Base-by-base conservation (phyloP, 352 stramenopile species). In the Phytophthora cactorum region DNA sequence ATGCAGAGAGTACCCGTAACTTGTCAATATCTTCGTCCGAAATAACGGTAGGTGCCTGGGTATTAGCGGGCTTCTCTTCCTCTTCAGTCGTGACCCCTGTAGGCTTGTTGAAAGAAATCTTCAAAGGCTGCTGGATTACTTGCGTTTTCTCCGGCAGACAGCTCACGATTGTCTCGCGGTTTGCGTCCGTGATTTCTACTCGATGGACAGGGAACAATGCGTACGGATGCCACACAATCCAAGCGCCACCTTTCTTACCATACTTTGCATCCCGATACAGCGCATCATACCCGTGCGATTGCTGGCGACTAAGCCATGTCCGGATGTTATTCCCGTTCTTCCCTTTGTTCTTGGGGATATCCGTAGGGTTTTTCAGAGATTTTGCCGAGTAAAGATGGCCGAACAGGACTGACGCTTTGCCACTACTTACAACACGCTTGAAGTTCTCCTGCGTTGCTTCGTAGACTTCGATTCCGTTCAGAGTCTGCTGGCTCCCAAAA, bases 191-290 rank as follows among this genome's bases (percentile, higher is more conserved):
- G 12, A 88, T 28, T 9, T 77, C 65, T 3, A 79, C 66, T 34
- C 63, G 60, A 61, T 85, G 62, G 2, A 74, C 72, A 17, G 82
- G 80, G 53, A 88, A 84, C 32, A 89, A 63, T 3, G 62, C 63
- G 43, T 72, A 75, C 0, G 84, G 84, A 8, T 78, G 56, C 84
- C 82, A 92, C 3, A 91, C 57, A 43, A 71, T 73, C 54, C 81
- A 76, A 31, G 15, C 52, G 0, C 66, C 72, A 14, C 49, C 70
- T 22, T 56, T 72, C 52, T 66, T 74, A 10, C 45, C 51, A 2
- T 49, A 41, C 14, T 60, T 75, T 4, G 58, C 50, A 32, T 71
- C 38, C 25, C 66, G 69, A 68, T 78, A 79, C 7, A 91, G 61
- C 2, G 73, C 70, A 54, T 93, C 85, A 43, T 83, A 91, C 0